Evolutionary conservation across 371 early-diverging fungal species (phyloP), one percentile per base, ranked within the genome.

Genomic region (Funneliformis caledonium): DNA sequence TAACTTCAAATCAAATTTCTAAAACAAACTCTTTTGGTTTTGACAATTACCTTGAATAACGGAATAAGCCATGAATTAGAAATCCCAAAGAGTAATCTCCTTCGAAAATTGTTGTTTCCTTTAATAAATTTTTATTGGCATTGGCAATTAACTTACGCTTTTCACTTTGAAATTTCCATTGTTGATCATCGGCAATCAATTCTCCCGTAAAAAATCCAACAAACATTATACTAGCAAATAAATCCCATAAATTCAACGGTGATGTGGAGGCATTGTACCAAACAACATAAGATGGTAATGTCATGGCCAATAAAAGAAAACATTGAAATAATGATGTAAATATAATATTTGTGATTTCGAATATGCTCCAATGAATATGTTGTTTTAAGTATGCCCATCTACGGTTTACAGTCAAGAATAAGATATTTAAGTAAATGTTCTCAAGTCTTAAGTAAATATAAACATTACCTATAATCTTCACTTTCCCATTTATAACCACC

Each of bases 101-200:
- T 0, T 82, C 80, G 12, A 87, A 80, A 80, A 9, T 82, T 83
- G 50, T 81, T 80, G 8, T 85, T 78, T 0, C 19, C 6, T 42
- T 45, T 48, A 14, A 37, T 37, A 37, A 43, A 48, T 42, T 45
- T 31, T 22, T 48, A 31, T 31, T 52, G 11, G 72, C 72, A 11
- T 22, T n/a, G 22, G 83, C 84, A 42, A 89, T 82, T 22, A 88
- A 81, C 14, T 84, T 85, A 22, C 87, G 83, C 85, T 96, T 96
- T 26, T 83, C 83, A 47, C 85, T 87, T 80, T 97, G 96, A 84
- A 95, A 96, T 1, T 75, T 82, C 86, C 90, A 96, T 82, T 96
- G 95, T 80, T 97, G 97, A 59, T 94, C 83, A 85, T 97, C 97
- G 0, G 97, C 95, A 8, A 91, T 78, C 0, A 86, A 87, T 84